These are phyloP conservation scores for Talaromyces sp. DNA, from an alignment of 2,329 filamentous ascomycete species.

Conservation along the genomic window DNA sequence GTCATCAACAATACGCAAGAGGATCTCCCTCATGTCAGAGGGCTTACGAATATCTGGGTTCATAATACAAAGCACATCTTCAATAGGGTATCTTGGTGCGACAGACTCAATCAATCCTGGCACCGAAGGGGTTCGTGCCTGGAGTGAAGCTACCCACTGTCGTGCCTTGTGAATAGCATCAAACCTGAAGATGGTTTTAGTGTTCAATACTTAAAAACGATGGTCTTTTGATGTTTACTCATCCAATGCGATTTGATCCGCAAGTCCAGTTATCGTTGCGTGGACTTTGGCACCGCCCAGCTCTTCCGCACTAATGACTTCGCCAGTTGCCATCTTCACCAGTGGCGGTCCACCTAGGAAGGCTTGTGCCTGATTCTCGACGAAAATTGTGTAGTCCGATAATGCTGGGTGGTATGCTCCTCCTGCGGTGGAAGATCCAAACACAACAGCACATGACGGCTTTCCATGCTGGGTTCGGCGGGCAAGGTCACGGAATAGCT, in stretches of 20 bases:
- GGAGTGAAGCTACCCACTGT: conserved; percentile 29
- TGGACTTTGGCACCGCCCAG: conserved; percentile 42
- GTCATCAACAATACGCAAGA: conserved; percentile 40
- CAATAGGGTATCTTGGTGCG: conserved; percentile 28
- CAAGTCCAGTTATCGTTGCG: conserved; percentile 37
- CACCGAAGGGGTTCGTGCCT: no score
- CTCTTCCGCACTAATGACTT: conserved; percentile 38
- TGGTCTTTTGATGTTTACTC: no score
- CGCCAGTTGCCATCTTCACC: conserved; percentile 46
- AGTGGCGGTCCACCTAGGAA: conserved; percentile 44
- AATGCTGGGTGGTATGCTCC: conserved; percentile 40
- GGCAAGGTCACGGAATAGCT: conserved; percentile 41
- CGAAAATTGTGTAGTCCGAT: conserved; percentile 42
- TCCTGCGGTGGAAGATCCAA: conserved; percentile 42
- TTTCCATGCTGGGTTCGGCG: conserved; percentile 32
- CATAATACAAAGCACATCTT: conserved; percentile 35
- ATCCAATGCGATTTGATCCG: conserved; percentile 41
- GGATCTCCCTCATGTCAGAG: conserved; percentile 35
- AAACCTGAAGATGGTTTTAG: no score
- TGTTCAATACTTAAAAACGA: no score
- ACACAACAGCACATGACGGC: conserved; percentile 42
- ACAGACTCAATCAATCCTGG: no score
- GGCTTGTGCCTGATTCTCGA: conserved; percentile 40
- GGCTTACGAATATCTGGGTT: conserved; percentile 38
- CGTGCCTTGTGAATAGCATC: conserved; percentile 38